Conservation (phyloP, 1,284 basidiomycete genomes). For the Phenoliferia sp. region DNA sequence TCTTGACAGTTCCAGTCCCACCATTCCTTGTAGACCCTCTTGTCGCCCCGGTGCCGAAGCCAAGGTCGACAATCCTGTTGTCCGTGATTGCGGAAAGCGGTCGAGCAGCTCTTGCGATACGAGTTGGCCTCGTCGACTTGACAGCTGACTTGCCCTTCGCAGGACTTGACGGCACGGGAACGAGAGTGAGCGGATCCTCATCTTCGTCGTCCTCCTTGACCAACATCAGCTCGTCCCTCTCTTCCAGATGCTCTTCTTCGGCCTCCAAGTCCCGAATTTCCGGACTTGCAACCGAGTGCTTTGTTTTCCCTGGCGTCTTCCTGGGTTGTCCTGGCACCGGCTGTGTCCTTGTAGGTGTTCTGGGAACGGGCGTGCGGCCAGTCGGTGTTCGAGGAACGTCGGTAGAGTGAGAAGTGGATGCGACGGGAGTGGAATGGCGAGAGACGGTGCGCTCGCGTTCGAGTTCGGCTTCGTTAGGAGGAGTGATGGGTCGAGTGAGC, state of each 20-base stretch:
- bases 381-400: background rate
- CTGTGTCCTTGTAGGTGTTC: background rate
- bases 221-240: conserved; percentile 8
- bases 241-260: background rate
- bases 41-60: conserved; percentile 1
- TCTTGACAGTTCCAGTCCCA: conserved; percentile 17
- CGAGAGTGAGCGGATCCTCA: background rate
- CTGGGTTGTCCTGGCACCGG: conserved; percentile 28
- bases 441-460: conserved; percentile 1
- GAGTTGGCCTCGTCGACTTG: conserved; percentile 13
- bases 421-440: background rate
- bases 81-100: conserved; percentile 24
- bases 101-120: conserved; percentile 18
- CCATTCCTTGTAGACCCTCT: background rate
- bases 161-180: background rate
- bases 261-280: conserved; percentile 8
- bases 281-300: conserved; percentile 24
- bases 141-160: background rate
- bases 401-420: background rate
- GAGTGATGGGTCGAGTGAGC: conserved; percentile 12
- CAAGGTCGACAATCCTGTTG: conserved; percentile 27
- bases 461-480: conserved; percentile 17
- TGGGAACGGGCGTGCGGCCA: background rate
- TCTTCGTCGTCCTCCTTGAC: conserved; percentile 8
- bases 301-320: conserved; percentile 27